Evolutionary conservation across 768 basidiomycete species (phyloP).

Genomic region (Collybia nuda): DNA sequence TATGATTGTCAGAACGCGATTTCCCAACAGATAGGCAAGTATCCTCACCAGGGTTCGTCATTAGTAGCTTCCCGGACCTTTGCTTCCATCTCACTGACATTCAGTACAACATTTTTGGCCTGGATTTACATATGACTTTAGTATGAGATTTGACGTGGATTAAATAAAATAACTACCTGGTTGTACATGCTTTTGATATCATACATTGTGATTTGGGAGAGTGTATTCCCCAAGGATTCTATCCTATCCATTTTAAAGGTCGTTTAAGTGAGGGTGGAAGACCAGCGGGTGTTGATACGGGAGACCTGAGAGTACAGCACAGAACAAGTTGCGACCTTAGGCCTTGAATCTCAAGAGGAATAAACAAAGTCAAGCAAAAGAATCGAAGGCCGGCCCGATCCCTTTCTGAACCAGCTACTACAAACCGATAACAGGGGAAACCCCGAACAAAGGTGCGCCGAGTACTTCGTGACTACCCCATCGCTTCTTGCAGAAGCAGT

Average conservation of each 20-base stretch:
- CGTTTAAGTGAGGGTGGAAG: too few species aligned
- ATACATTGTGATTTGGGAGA: slow-evolving; percentile 87
- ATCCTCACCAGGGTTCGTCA: slow-evolving; percentile 94
- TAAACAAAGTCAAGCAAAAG: too few species aligned
- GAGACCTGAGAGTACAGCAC: too few species aligned
- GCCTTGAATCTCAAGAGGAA: too few species aligned
- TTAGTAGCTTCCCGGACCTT: slow-evolving; percentile 97
- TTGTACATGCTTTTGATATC: slow-evolving; percentile 95
- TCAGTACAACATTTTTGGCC: slow-evolving; percentile 97
- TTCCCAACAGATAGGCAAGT: neutral
- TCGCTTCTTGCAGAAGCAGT: too few species aligned
- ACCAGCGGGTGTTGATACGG: too few species aligned
- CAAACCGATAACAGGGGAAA: too few species aligned
- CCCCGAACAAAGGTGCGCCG: too few species aligned
- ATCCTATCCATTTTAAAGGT: slow-evolving; percentile 67
- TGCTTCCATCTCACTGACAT: slow-evolving; percentile 95
- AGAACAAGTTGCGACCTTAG: too few species aligned
- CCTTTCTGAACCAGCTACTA: too few species aligned
- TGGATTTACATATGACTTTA: slow-evolving; percentile 24
- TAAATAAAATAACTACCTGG: slow-evolving; percentile 51
- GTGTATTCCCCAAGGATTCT: slow-evolving; percentile 69
- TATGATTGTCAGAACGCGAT: slow-evolving; percentile 4
- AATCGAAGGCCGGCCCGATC: too few species aligned
- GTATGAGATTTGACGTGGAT: slow-evolving; percentile 5
- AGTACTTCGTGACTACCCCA: too few species aligned